A percentile compares a stretch with the other conserved stretches of the same genome.
Conservation (phyloP, 2,329 filamentous ascomycete genomes). For the Emergomyces pasteurianus region DNA sequence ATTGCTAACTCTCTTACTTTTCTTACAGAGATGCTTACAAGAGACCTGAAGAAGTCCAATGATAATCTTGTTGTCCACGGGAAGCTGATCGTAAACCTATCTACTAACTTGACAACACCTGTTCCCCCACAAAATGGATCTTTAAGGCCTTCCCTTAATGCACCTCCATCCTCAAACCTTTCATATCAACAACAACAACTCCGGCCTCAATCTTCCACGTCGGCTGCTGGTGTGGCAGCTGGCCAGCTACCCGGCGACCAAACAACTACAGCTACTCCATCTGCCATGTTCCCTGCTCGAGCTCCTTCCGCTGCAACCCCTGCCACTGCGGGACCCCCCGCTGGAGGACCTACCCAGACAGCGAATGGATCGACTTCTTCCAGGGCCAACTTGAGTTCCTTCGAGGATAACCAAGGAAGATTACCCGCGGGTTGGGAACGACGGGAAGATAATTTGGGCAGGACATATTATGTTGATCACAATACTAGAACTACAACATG, state of each 20-base stretch:
- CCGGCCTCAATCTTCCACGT: constrained; percentile 23
- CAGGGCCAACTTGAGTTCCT: constrained; percentile 64
- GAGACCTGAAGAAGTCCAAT: constrained; percentile 93
- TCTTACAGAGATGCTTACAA: constrained; percentile 76
- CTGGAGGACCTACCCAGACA: constrained; percentile 29
- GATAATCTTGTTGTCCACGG: constrained; percentile 97
- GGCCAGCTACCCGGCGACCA: constrained; percentile 19
- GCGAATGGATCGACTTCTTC: constrained; percentile 28
- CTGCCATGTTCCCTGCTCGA: constrained; percentile 24
- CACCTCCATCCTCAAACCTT: constrained; percentile 1
- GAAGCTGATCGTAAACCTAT: constrained; percentile 92
- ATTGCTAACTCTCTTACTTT: not conserved
- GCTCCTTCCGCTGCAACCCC: constrained; percentile 25
- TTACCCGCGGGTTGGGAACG: constrained; percentile 92
- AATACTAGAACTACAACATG: constrained; percentile 95
- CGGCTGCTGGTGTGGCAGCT: constrained; percentile 19
- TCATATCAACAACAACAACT: constrained; percentile 20
- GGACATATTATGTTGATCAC: constrained; percentile 97
- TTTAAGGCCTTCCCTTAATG: constrained; percentile 2
- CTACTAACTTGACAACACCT: constrained; percentile 70
- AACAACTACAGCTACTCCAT: constrained; percentile 21
- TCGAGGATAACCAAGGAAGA: constrained; percentile 90
- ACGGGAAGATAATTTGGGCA: constrained; percentile 83
- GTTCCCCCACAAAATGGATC: constrained; percentile 41
- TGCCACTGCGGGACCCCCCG: constrained; percentile 27